Evolutionary conservation across 495 filamentous ascomycete genomes (phyloP), one percentile per base, ranked within the genome.

Genomic region (Xylaria acuta): DNA sequence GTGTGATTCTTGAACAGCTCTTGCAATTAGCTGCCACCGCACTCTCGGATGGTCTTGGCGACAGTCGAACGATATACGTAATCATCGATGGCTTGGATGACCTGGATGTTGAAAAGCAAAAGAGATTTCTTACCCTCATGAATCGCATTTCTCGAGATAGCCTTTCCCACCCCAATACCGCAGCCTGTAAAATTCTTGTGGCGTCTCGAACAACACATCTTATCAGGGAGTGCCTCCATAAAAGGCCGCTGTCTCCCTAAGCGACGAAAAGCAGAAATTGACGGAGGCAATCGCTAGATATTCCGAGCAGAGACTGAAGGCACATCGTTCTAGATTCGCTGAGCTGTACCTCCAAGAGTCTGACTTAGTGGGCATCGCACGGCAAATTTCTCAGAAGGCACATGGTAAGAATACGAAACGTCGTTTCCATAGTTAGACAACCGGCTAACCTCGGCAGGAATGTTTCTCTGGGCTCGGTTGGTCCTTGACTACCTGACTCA

Each of bases 401-500:
- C 77, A 79, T 54, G 79, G 78, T 80, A 67, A 60, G 69, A n/a
- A 16, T 32, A 38, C 6, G 8, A 27, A 45, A 8, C 20, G 7
- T 41, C 30, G 45, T 38, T n/a, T 18, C 51, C 12, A 71, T 32
- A 1, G 59, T 41, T 7, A 32, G 47, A 30, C 7, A 81, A 11
- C 20, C 16, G 34, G 27, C 63, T 65, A 65, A 65, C 27, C 5
- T 49, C 9, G 40, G 2, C 3, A 65, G 80, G 80, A 1, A 82
- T 82, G 79, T 82, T 80, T 69, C 69, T 82, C 1, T 82, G 71
- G 65, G 79, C 79, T 59, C 66, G 79, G 9, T 70, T 82, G 11
- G 80, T 82, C 5, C 66, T 82, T 0, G 74, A 82, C 16, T 82
- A 80, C 27, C 20, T 82, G 6, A 47, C 71, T 0, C 72, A 43